Evolutionary conservation across 129 eudicot genomes (phyloP).

Genomic region (Flaveria bidentis): DNA sequence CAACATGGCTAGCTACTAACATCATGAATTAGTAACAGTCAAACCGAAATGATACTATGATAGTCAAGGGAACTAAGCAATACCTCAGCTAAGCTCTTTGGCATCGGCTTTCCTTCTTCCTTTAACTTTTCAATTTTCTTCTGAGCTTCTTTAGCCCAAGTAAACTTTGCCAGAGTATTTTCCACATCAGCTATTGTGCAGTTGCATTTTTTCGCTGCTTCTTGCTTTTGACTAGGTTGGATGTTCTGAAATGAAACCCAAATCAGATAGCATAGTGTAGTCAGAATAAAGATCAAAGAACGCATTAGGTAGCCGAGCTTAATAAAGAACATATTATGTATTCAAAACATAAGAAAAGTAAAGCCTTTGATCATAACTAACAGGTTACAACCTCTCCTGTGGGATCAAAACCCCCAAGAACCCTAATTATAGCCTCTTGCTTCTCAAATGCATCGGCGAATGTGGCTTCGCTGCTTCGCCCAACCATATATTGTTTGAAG

Average conservation of each 20-base stretch:
- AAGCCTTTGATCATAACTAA: conserved; percentile 3
- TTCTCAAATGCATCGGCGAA: conserved; percentile 78
- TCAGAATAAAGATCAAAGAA: background rate
- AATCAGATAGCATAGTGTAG: conserved; percentile 4
- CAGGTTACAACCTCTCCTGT: conserved; percentile 60
- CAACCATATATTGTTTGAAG: conserved; percentile 71
- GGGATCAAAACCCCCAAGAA: conserved; percentile 73
- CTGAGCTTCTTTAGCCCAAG: conserved; percentile 94
- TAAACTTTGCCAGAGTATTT: conserved; percentile 73
- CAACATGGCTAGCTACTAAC: conserved; percentile 7
- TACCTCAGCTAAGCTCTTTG: conserved; percentile 89
- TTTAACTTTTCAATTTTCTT: conserved; percentile 67
- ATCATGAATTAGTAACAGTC: conserved; percentile 13
- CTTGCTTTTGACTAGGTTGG: conserved; percentile 70
- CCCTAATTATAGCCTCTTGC: conserved; percentile 81
- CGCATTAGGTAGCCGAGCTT: background rate
- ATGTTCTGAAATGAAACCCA: conserved; percentile 55
- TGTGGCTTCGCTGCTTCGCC: conserved; percentile 86
- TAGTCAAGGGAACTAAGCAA: conserved; percentile 4
- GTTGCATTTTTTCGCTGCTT: conserved; percentile 77
- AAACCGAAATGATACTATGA: conserved; percentile 8
- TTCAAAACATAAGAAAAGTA: background rate
- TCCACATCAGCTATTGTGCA: conserved; percentile 85
- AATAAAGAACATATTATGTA: background rate
- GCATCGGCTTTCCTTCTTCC: conserved; percentile 95